Evolutionary conservation across 1,284 basidiomycete genomes (phyloP), one percentile per base, ranked within the genome.

Genomic region (Irpex sp.): DNA sequence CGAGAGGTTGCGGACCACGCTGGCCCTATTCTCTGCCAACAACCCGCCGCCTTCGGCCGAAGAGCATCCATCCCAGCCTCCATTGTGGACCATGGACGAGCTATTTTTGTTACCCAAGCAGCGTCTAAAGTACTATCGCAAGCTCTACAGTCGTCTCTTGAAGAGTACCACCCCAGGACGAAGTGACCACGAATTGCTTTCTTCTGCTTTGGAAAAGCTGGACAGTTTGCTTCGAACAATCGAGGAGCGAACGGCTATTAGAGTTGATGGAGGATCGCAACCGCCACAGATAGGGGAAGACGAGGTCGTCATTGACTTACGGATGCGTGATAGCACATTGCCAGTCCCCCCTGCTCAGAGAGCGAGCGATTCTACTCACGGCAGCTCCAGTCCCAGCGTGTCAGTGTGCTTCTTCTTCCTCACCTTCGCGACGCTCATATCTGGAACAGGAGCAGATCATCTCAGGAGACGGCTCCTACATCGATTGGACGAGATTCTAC

Each of bases 131-230:
- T 98, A 98, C 76, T 62, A 61, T 81, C 91, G 89, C 73, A 96
- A 93, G 74, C 82, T 99, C 0, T 99, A 99, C 72, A 82, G 86
- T 54, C 87, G 92, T 51, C 78, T 99, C 39, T 78, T 98, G 62
- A 95, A 93, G 77, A 94, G 89, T 72, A 97, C 95, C 0, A 86
- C 88, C 47, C 90, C 93, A 5, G 96, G 96, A 11, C 82, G 91
- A 69, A 94, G 89, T 67, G 97, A 98, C 73, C 91, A 98, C 73
- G 83, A 84, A 31, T 78, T 98, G 39, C 82, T 99, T 17, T 79
- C 90, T 0, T 84, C 84, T 5, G 95, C 95, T 5, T 83, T 95
- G 68, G 89, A 92, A 63, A 91, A 90, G 69, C 80, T 99, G 64
- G 93, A 96, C 67, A 77, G 73, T 53, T 79, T 99, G 13, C 71